Evolutionary conservation across 768 basidiomycete species (phyloP), one percentile per base, ranked within the genome.

Genomic region (Fomitopsis serialis): DNA sequence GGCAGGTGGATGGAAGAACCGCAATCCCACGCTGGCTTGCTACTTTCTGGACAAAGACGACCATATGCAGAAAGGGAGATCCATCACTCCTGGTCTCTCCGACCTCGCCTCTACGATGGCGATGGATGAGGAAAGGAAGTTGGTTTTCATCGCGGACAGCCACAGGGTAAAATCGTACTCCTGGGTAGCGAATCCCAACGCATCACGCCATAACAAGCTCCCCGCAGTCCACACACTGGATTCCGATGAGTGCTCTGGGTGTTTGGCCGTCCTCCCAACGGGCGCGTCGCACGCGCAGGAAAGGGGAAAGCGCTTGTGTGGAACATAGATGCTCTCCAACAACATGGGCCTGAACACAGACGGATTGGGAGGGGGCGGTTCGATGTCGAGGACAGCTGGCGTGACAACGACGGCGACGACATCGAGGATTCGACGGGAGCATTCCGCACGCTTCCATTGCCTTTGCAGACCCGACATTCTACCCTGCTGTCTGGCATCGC

Each of bases 91-190:
- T 27, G 66, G 64, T 9, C 60, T 73, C 2, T 54, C 58, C 3
- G 50, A 57, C 5, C 53, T 66, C 35, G 66, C 67, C 8, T 54
- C 48, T 19, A 29, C 63, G 22, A 44, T 64, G 12, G 55, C 58
- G 1, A 57, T 66, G 13, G 72, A 74, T 54, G 70, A 70, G 11
- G 55, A 58, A 12, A 64, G 69, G 35, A 71, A 68, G 36, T 66
- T 76, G 10, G 58, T 76, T 3, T 72, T 72, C 53, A 63, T 65
- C 1, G 74, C 66, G 0, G 74, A 76, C 52, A 42, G 40, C 10
- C 53, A 60, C 15, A 59, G 71, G 17, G 55, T 76, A 54, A 76
- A 75, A 52, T 72, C 73, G 0, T 78, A 69, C 55, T 56, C 55
- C 3, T 74, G 71, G 65, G 63, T 44, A 27, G 27, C 11, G 29